Evolutionary conservation across 208 protist species (phyloP).

Genomic region (Naegleria lovaniensis): DNA sequence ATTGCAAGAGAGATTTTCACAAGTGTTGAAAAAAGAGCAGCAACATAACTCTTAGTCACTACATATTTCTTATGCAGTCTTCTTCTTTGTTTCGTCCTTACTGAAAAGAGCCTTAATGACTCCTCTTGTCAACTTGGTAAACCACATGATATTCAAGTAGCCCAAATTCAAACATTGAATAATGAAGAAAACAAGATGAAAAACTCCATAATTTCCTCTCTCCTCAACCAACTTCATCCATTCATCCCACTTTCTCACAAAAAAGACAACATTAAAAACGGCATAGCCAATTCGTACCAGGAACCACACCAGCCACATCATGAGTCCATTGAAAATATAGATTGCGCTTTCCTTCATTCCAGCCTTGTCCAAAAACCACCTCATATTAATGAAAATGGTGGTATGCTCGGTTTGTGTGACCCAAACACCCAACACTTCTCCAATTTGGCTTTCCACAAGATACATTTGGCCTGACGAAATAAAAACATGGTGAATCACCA

Average conservation of each 20-base stretch:
- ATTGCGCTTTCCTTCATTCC: not conserved
- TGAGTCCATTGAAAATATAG: not conserved
- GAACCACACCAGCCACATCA: not conserved
- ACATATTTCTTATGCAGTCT: not conserved
- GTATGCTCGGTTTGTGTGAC: not conserved
- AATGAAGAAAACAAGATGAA: not conserved
- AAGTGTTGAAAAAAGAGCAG: no score
- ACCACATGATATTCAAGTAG: constrained; percentile 23
- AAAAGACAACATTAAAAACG: not conserved
- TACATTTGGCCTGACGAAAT: not conserved
- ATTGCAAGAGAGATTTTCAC: no score
- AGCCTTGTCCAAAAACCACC: not conserved
- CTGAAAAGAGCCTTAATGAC: not conserved
- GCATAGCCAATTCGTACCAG: not conserved
- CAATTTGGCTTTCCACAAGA: no score
- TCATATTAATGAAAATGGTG: not conserved
- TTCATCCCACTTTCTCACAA: not conserved
- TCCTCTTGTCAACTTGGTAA: not conserved
- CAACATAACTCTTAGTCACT: no score
- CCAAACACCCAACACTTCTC: not conserved
- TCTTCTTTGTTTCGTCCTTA: not conserved
- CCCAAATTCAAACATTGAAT: constrained; percentile 4
- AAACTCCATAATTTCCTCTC: not conserved
- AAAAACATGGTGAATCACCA: constrained; percentile 5
- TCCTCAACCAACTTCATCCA: not conserved